phyloP scores from a whole-genome alignment of 106 monocot genomes.

The Platanthera zijinensis region DNA sequence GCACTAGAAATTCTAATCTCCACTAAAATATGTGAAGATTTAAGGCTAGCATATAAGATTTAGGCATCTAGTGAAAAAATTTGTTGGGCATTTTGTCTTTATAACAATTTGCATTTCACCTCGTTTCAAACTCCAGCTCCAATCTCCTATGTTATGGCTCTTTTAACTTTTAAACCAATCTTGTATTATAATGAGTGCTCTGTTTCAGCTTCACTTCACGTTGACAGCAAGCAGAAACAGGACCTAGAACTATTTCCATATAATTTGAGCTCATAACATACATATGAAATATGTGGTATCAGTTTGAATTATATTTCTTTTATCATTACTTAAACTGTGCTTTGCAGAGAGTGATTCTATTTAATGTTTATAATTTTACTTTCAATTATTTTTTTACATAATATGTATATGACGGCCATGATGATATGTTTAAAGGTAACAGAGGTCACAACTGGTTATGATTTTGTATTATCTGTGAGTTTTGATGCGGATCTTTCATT shows the following conservation, averaged over 20 bases:
- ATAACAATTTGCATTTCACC: not conserved
- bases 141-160: not conserved
- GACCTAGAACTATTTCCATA: not conserved
- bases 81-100: not conserved
- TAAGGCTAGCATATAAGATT: not conserved
- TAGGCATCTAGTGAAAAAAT: not conserved
- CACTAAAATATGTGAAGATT: not conserved
- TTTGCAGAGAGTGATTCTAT: not conserved
- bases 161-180: not conserved
- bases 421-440: not conserved
- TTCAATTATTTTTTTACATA: not conserved
- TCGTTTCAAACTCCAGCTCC: not conserved
- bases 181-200: not conserved
- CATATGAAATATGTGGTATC: not conserved
- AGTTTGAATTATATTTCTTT: not conserved
- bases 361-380: not conserved
- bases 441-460: not conserved
- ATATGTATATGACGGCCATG: not conserved
- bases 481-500: not conserved
- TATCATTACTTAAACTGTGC: not conserved
- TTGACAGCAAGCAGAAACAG: not conserved
- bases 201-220: not conserved
- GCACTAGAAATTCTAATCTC: not conserved
- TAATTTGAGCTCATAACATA: not conserved
- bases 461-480: not conserved